Conservation (phyloP, 495 filamentous ascomycete species). For the Penicillium riverlandense region DNA sequence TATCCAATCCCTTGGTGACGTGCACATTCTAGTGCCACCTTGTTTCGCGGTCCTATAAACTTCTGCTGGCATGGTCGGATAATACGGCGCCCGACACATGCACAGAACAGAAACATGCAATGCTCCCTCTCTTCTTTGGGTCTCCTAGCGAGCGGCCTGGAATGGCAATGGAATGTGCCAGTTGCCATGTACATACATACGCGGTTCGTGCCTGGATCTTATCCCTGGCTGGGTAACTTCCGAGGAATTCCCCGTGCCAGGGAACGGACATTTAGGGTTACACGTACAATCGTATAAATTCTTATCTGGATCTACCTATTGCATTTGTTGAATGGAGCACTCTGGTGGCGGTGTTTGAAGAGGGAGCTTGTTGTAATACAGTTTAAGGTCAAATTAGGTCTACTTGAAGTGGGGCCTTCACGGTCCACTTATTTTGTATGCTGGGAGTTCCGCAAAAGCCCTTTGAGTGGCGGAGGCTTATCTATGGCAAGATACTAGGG, state of each 20-base stretch:
- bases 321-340: background rate
- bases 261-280: background rate
- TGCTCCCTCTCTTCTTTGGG: background rate
- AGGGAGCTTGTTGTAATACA: too few species aligned
- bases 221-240: slow-evolving; percentile 3
- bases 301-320: background rate
- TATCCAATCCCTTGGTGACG: slow-evolving; percentile 4
- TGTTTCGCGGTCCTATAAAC: slow-evolving; percentile 1
- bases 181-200: slow-evolving; percentile 1
- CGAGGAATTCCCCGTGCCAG: slow-evolving; percentile 11
- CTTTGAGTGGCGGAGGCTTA: too few species aligned
- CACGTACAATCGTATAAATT: too few species aligned
- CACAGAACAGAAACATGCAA: too few species aligned
- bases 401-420: too few species aligned
- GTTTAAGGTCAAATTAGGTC: too few species aligned
- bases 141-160: slow-evolving; percentile 9
- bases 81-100: too few species aligned
- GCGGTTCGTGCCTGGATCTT: slow-evolving; percentile 1
- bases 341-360: too few species aligned
- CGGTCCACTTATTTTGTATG: too few species aligned
- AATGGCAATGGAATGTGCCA: slow-evolving; percentile 21
- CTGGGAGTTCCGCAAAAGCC: too few species aligned
- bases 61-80: slow-evolving; percentile 9
- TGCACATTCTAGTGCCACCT: slow-evolving; percentile 6
- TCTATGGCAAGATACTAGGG: too few species aligned